Evolutionary conservation across 129 eudicot genomes (phyloP), one percentile per base, ranked within the genome.

Genomic region (Helichrysum umbraculigerum): DNA sequence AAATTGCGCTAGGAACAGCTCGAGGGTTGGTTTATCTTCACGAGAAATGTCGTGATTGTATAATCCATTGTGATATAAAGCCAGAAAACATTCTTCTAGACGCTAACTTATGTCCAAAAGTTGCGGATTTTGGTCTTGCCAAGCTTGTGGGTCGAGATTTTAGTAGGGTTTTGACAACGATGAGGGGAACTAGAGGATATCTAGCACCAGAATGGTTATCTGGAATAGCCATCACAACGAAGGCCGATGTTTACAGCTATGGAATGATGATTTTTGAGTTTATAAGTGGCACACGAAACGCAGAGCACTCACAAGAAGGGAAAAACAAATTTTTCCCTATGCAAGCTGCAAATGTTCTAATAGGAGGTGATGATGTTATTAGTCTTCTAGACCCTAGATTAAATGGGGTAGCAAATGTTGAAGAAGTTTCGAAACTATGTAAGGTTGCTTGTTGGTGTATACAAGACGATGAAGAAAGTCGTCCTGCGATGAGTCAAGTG

Each of bases 121-220:
- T 87, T 52, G 88, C 90, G 3, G 92, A 90, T 80, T 90, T 90
- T 69, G 96, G 96, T 20, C 73, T 87, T 20, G 96, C 96, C 72
- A 90, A 90, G 92, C 87, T 90, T 11, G 75, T 90, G n/a, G 96
- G 90, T n/a, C 82, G 86, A 0, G 92, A 90, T 17, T 87, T 87
- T 70, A 90, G 96, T 58, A 71, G 96, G 68, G 96, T 87, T 51
- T 52, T 90, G 57, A 86, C 96, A 12, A 90, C 96, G 10, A 79
- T 85, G 82, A 85, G 90, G 69, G 96, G 92, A 28, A 85, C 90
- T 19, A 68, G 84, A 72, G 92, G 96, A 4, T 90, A 90, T 41
- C 78, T 87, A 34, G 96, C 96, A 57, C 92, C 92, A 5, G 96
- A 90, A 74, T 90, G 92, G 92, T 54, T 90, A 60, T 90, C 92